A percentile compares a stretch with the other conserved stretches of the same genome.
Conservation (phyloP, 176 grass and related monocot genomes). For the Phoenix roebelenii region DNA sequence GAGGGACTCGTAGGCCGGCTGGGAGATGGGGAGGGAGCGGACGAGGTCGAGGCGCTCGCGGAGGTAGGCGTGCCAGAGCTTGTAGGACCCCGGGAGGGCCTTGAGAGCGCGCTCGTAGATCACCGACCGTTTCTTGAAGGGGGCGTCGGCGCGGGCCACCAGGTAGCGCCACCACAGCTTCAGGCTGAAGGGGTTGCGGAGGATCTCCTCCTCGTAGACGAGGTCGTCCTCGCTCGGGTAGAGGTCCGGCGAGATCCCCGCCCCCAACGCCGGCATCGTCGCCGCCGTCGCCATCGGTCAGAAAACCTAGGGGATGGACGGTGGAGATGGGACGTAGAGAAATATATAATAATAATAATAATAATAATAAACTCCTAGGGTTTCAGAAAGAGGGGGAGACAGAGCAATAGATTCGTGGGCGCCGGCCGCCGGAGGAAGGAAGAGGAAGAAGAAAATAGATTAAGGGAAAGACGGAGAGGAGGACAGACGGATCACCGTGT, state of each 20-base stretch:
- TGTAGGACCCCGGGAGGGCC: conserved; percentile 68
- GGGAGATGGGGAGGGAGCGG: conserved; percentile 51
- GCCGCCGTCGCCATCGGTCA: too few relatives aligned
- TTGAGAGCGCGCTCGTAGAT: conserved; percentile 75
- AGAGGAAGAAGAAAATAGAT: too few relatives aligned
- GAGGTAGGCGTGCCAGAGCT: conserved; percentile 85
- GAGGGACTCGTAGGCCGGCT: conserved; percentile 52
- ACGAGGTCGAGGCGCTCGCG: conserved; percentile 68
- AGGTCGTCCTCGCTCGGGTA: conserved; percentile 69
- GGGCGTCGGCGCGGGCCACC: conserved; percentile 49
- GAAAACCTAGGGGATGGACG: too few relatives aligned
- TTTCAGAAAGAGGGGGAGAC: too few relatives aligned
- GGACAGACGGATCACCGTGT: too few relatives aligned
- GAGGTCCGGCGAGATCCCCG: conserved; percentile 38
- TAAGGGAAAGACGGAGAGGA: too few relatives aligned
- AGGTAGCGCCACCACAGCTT: conserved; percentile 92
- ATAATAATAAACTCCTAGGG: too few relatives aligned
- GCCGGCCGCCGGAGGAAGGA: too few relatives aligned
- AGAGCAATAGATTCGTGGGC: too few relatives aligned
- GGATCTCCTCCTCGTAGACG: conserved; percentile 75
- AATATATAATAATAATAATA: too few relatives aligned
- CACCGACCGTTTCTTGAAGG: conserved; percentile 61
- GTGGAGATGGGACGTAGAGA: too few relatives aligned
- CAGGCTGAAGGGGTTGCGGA: conserved; percentile 64
- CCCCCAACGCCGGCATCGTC: too few relatives aligned